Percentiles rank a stretch among this genome's conserved stretches.
Evolutionary conservation across 129 eudicot genomes (phyloP).

Genomic region (Flaveria linearis): DNA sequence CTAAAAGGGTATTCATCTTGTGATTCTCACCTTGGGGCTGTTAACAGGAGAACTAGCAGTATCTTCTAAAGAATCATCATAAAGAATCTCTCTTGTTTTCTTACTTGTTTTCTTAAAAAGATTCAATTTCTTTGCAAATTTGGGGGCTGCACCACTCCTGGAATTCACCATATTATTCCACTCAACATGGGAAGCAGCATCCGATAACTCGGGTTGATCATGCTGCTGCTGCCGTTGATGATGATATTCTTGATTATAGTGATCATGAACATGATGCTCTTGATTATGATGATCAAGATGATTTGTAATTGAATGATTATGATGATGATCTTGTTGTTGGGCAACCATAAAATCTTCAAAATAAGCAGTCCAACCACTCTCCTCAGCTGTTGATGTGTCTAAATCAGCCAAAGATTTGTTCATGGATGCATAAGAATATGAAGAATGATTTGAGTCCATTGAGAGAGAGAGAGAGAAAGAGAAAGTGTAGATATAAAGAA

Average conservation of each 20-base stretch:
- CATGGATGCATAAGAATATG: conserved; percentile 33
- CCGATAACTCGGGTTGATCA: conserved; percentile 42
- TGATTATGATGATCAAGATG: not conserved
- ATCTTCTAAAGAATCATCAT: conserved; percentile 75
- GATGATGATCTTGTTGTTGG: conserved; percentile 41
- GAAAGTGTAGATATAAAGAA: conserved; percentile 16
- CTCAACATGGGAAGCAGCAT: conserved; percentile 55
- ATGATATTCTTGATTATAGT: not conserved
- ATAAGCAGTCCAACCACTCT: conserved; percentile 83
- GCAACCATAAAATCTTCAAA: conserved; percentile 61
- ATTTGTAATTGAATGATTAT: conserved; percentile 5
- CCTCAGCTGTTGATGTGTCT: conserved; percentile 40
- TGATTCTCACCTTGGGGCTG: conserved; percentile 67
- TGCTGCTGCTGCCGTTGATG: not conserved
- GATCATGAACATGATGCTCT: not conserved
- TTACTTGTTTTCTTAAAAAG: conserved; percentile 44
- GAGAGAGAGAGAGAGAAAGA: conserved; percentile 26
- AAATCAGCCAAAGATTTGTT: conserved; percentile 25
- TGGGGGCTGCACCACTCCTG: conserved; percentile 35
- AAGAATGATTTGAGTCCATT: conserved; percentile 33
- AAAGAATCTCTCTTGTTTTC: conserved; percentile 40
- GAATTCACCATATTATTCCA: conserved; percentile 21
- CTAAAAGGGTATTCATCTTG: not conserved
- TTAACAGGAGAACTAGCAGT: conserved; percentile 89
- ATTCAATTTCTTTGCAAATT: conserved; percentile 42